Base-by-base conservation (phyloP, 2,329 filamentous ascomycete species). In the Ophiostoma novo-ulmi region DNA sequence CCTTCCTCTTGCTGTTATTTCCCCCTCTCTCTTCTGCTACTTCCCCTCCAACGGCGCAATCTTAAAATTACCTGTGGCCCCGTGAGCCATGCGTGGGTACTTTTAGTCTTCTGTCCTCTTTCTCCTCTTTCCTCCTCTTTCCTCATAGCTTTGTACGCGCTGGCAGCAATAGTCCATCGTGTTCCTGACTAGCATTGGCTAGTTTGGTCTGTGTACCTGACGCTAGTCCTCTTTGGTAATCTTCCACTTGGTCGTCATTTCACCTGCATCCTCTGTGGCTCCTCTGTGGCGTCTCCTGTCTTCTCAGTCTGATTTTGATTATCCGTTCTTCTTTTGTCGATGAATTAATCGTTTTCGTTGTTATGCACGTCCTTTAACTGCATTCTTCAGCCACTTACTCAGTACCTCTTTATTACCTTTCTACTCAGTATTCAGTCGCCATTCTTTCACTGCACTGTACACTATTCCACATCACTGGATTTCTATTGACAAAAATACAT, bases 1-100 rank as follows among this genome's bases (percentile, higher is more conserved):
- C 26, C 22, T 26, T 58, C 52, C 48, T 58, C 22, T 26, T 10
- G 11, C 52, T 26, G 52, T 26, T 13, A 7, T 26, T 58, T 31
- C 52, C 58, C 26, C 58, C n/a, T 58, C 52, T 58, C 31, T 58
- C 52, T 26, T 6, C 52, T 58, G 26, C 35, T 26, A 17, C 55
- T 61, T 35, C 58, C 58, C 58, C 58, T 63, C 58, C 58, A 63
- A 63, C 58, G 58, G 58, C 58, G 58, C 58, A 63, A 63, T 63
- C 26, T 63, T 63, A 63, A 58, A 31, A 26, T 17, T 7, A 31
- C 31, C 26, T 17, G 26, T 63, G 58, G 22, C 55, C 10, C 55
- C 55, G 55, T 35, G 55, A 2, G 35, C 55, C 26, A 61, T 61
- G 52, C 55, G 55, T 61, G 55, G 55, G 55, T 61, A 55, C 52